phyloP scores from a whole-genome alignment of 805 yeast genomes.

The Sugiyamaella marilandica region DNA sequence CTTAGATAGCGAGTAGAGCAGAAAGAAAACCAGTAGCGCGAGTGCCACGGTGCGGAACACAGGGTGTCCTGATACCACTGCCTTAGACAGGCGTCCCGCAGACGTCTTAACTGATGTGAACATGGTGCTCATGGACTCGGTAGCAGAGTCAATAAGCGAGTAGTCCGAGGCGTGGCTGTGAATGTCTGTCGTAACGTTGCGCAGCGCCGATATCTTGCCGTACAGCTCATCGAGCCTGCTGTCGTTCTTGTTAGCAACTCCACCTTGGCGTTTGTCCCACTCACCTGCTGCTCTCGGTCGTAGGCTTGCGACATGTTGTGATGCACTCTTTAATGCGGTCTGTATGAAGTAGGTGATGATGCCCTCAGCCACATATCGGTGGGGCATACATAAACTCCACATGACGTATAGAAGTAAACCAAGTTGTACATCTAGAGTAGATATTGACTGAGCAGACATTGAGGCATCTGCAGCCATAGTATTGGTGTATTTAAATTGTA shows the following conservation, averaged over 20 bases:
- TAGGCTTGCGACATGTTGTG: conserved; percentile 13
- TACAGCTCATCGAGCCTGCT: conserved; percentile 58
- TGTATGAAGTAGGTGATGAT: too few relatives aligned
- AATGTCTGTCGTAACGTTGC: conserved; percentile 64
- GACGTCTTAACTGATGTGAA: conserved; percentile 47
- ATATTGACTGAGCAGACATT: too few relatives aligned
- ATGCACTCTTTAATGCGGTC: not conserved
- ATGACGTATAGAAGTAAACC: not conserved
- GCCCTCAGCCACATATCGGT: not conserved
- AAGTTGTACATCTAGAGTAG: too few relatives aligned
- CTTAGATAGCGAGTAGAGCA: conserved; percentile 52
- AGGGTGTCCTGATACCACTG: conserved; percentile 53
- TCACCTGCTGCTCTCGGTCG: conserved; percentile 13
- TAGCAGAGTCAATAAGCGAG: conserved; percentile 38
- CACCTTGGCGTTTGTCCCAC: not conserved
- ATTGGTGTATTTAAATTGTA: too few relatives aligned
- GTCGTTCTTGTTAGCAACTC: conserved; percentile 45
- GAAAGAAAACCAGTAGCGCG: conserved; percentile 50
- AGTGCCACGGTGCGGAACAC: conserved; percentile 55
- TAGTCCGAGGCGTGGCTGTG: conserved; percentile 55
- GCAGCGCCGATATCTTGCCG: conserved; percentile 57
- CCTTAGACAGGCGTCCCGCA: conserved; percentile 48
- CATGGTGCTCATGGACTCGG: conserved; percentile 49
- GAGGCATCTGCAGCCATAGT: too few relatives aligned
- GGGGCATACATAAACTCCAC: not conserved